Conservation (phyloP, 495 filamentous ascomycete species). For the Penicillium maclennaniae region DNA sequence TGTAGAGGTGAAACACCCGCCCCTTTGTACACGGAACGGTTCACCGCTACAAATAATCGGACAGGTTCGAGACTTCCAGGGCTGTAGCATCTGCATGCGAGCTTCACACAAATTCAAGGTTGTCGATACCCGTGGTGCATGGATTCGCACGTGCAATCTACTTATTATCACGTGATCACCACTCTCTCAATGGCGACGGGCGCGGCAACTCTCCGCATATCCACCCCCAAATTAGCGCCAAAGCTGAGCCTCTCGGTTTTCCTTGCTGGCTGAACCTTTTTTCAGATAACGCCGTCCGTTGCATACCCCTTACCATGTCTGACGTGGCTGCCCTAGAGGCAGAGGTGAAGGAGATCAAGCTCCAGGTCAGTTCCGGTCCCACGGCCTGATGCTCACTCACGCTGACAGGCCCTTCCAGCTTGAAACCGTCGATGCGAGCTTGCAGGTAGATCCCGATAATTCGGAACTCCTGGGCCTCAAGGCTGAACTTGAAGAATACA, state of each 20-base stretch:
- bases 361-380: slow-evolving; percentile 57
- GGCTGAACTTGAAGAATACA: slow-evolving; percentile 79
- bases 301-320: slow-evolving; percentile 41
- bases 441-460: slow-evolving; percentile 81
- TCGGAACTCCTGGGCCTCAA: slow-evolving; percentile 74
- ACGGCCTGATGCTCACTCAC: not conserved
- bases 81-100: no score
- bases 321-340: slow-evolving; percentile 64
- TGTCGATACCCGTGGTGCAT: not conserved
- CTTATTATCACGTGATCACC: not conserved
- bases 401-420: slow-evolving; percentile 48
- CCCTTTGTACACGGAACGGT: no score
- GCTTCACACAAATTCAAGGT: not conserved
- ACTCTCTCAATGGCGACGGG: not conserved
- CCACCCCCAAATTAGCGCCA: not conserved
- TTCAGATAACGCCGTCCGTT: not conserved
- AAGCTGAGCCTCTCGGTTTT: not conserved
- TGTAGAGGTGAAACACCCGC: no score
- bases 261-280: not conserved
- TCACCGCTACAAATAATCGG: no score
- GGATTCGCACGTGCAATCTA: not conserved
- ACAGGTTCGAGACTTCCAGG: no score
- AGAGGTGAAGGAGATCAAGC: slow-evolving; percentile 77
- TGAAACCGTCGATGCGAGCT: slow-evolving; percentile 69
- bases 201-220: not conserved